Evolutionary conservation across 805 yeast genomes (phyloP).

Genomic region (Yamadazyma laniorum): DNA sequence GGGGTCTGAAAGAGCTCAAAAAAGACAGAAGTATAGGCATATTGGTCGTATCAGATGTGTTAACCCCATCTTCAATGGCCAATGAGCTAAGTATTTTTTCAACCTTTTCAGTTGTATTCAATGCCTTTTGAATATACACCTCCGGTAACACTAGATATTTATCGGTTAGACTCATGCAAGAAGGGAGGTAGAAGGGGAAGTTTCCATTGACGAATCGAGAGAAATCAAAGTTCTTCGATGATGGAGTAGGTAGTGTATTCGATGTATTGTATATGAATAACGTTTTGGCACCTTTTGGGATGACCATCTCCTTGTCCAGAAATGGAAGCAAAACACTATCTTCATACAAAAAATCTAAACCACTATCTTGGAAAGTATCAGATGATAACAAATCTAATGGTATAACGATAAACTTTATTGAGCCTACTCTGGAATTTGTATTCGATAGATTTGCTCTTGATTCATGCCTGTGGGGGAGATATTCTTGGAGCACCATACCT

Average conservation of each 20-base stretch:
- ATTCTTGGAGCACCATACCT: too few species aligned
- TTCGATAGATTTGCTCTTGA: too few species aligned
- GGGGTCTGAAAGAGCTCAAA: too few species aligned
- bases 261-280: slow-evolving; percentile 40
- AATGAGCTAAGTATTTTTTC: too few species aligned
- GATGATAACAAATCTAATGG: slow-evolving; percentile 24
- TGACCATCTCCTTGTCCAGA: slow-evolving; percentile 15
- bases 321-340: slow-evolving; percentile 8
- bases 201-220: slow-evolving; percentile 25
- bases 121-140: too few species aligned
- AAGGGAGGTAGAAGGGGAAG: slow-evolving; percentile 41
- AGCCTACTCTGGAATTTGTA: too few species aligned
- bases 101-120: too few species aligned
- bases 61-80: too few species aligned
- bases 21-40: too few species aligned
- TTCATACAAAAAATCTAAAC: slow-evolving; percentile 16
- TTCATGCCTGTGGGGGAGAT: too few species aligned
- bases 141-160: slow-evolving; percentile 40
- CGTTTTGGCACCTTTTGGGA: slow-evolving; percentile 35
- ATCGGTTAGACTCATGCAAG: slow-evolving; percentile 32
- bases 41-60: too few species aligned
- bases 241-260: slow-evolving; percentile 6
- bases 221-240: slow-evolving; percentile 14
- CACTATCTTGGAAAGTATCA: slow-evolving; percentile 20
- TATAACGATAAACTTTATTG: slow-evolving; percentile 23